Percentiles rank a stretch among this genome's conserved stretches.
These are phyloP conservation scores for Endotrypanum monterogeii DNA, from an alignment of 208 protist species.

Conservation along the genomic window DNA sequence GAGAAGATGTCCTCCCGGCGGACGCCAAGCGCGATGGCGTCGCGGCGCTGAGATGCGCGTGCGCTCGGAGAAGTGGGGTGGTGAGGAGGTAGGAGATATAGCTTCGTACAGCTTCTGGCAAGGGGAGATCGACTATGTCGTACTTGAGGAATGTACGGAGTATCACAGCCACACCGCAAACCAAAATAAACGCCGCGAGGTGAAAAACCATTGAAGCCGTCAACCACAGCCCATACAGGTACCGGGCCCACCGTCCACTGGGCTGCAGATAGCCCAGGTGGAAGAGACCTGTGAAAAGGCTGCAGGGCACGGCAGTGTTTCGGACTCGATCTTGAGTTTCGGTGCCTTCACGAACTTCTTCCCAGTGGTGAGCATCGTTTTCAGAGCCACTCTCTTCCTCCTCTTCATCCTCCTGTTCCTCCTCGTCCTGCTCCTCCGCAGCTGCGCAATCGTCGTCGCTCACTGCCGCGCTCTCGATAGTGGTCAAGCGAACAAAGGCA, in stretches of 20 bases:
- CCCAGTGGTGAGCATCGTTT: not conserved
- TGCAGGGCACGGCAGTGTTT: constrained; percentile 5
- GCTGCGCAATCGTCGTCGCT: constrained; percentile 4
- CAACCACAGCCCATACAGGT: constrained; percentile 37
- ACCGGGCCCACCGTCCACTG: constrained; percentile 10
- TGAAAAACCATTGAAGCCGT: constrained; percentile 37
- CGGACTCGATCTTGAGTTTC: not conserved
- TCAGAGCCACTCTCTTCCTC: not conserved
- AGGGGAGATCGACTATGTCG: constrained; percentile 48
- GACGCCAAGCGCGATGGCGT: not conserved
- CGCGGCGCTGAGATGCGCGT: constrained; percentile 1
- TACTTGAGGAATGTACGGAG: constrained; percentile 50
- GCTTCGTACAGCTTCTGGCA: constrained; percentile 37
- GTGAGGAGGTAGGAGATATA: constrained; percentile 42
- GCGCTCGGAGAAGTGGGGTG: constrained; percentile 26
- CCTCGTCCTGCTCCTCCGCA: not conserved
- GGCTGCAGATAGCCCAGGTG: not conserved
- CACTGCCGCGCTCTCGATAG: constrained; percentile 22
- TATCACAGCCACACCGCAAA: constrained; percentile 38
- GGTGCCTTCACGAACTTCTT: constrained; percentile 3
- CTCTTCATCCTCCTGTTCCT: not conserved
- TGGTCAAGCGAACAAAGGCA: constrained; percentile 22
- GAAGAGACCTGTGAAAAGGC: constrained; percentile 7
- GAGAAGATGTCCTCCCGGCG: not conserved
- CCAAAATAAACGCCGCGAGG: constrained; percentile 44